These are phyloP conservation scores for Suhomyces kilbournensis DNA, from an alignment of 805 yeast genomes.

Conservation along the genomic window DNA sequence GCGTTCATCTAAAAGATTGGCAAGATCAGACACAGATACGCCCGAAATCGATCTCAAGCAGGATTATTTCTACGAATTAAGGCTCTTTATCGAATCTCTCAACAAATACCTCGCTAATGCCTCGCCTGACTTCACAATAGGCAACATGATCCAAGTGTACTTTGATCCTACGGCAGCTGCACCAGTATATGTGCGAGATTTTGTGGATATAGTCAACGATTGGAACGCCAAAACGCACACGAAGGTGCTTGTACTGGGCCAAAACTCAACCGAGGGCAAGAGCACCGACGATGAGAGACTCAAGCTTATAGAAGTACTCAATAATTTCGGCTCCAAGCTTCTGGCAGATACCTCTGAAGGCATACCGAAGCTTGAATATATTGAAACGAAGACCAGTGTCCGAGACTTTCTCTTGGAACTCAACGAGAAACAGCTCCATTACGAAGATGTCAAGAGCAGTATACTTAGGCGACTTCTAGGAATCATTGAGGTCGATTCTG, in stretches of 20 bases:
- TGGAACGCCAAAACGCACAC: constrained; percentile 25
- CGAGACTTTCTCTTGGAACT: constrained; percentile 11
- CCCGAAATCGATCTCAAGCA: constrained; percentile 22
- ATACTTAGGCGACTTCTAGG: constrained; percentile 27
- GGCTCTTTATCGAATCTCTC: constrained; percentile 20
- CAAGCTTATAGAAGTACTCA: constrained; percentile 35
- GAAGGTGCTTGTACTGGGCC: constrained; percentile 14
- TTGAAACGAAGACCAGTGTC: constrained; percentile 14
- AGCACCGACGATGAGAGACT: constrained; percentile 27
- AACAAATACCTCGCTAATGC: constrained; percentile 12
- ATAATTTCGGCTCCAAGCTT: constrained; percentile 21
- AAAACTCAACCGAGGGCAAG: constrained; percentile 4
- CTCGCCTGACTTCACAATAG: background rate
- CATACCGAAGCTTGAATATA: constrained; percentile 7
- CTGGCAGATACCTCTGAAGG: constrained; percentile 2
- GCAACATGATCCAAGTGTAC: constrained; percentile 9
- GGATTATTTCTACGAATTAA: constrained; percentile 27
- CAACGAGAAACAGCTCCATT: constrained; percentile 12
- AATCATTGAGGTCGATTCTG: background rate
- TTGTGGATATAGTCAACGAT: constrained; percentile 20
- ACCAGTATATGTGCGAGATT: constrained; percentile 12
- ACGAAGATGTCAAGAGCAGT: constrained; percentile 20
- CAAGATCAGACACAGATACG: constrained; percentile 20
- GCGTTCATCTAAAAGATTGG: constrained; percentile 29
- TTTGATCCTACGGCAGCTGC: constrained; percentile 5